Evolutionary conservation across 352 stramenopile species (phyloP).

Genomic region (Phytophthora cactorum): DNA sequence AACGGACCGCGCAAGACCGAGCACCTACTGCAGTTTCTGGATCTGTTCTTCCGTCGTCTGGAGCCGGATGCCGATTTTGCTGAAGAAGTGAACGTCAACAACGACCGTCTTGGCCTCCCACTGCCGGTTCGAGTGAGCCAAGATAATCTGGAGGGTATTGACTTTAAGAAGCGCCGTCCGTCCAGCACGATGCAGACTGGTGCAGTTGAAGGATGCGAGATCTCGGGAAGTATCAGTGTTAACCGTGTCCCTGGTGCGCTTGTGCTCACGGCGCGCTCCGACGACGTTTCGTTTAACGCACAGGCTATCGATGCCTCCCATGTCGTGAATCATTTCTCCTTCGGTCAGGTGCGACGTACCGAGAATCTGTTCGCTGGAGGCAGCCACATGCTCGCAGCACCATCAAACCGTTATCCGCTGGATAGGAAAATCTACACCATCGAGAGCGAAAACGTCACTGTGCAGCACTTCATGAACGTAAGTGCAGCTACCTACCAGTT

Average conservation of each 20-base stretch:
- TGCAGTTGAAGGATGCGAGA: conserved; percentile 73
- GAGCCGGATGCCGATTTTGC: conserved; percentile 83
- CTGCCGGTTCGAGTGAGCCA: conserved; percentile 66
- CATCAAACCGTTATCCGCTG: conserved; percentile 71
- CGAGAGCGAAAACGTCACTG: conserved; percentile 74
- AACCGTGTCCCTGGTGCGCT: conserved; percentile 79
- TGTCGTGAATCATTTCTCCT: conserved; percentile 85
- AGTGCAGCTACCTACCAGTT: conserved; percentile 48
- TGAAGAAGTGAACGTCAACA: conserved; percentile 74
- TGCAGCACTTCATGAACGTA: conserved; percentile 87
- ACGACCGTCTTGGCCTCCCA: conserved; percentile 45
- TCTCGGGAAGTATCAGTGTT: conserved; percentile 81
- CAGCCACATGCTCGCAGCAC: conserved; percentile 41
- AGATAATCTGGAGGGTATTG: conserved; percentile 56
- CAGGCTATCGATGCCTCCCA: conserved; percentile 70
- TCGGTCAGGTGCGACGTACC: conserved; percentile 73
- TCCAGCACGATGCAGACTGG: conserved; percentile 36
- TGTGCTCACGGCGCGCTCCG: conserved; percentile 68
- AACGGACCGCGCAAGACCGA: conserved; percentile 77
- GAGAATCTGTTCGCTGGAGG: conserved; percentile 65
- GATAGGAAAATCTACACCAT: conserved; percentile 60
- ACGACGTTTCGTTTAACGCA: conserved; percentile 75
- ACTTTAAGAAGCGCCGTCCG: conserved; percentile 55
- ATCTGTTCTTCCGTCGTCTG: conserved; percentile 82
- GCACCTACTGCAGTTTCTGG: conserved; percentile 82